Evolutionary conservation across 306 rosid species (phyloP).

Genomic region (Medicago arabica): DNA sequence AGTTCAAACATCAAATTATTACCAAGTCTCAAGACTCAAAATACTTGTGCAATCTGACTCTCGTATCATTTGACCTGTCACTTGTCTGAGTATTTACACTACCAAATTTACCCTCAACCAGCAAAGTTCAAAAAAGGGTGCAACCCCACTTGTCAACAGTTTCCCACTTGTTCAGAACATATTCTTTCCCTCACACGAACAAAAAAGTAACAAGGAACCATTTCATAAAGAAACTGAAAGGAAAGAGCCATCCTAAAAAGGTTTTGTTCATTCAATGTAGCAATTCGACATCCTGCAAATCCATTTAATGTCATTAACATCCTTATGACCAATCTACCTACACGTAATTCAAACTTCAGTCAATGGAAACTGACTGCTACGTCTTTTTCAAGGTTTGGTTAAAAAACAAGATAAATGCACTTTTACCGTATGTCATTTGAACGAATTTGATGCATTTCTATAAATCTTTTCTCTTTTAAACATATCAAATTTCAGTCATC

Average conservation of each 20-base stretch:
- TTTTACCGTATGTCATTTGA: too few species aligned
- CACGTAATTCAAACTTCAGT: slow-evolving; percentile 1
- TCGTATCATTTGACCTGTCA: neutral
- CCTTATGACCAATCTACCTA: slow-evolving; percentile 6
- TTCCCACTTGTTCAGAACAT: slow-evolving; percentile 33
- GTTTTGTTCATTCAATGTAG: slow-evolving; percentile 17
- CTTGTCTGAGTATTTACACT: neutral
- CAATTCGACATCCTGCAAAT: slow-evolving; percentile 22
- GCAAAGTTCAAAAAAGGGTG: slow-evolving; percentile 15
- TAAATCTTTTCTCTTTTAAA: too few species aligned
- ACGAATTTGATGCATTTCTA: too few species aligned
- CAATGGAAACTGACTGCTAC: neutral
- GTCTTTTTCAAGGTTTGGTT: neutral
- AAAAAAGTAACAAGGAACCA: slow-evolving; percentile 23
- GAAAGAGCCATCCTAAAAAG: neutral
- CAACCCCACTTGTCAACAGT: slow-evolving; percentile 16
- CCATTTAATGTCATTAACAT: slow-evolving; percentile 42
- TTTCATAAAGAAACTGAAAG: slow-evolving; percentile 3
- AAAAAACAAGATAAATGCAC: too few species aligned
- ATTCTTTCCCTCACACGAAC: slow-evolving; percentile 39
- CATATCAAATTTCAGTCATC: too few species aligned
- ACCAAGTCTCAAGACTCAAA: too few species aligned
- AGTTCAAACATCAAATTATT: too few species aligned
- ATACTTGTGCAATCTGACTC: neutral
- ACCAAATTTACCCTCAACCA: slow-evolving; percentile 12